Evolutionary conservation across 2,329 filamentous ascomycete genomes (phyloP), one percentile per base, ranked within the genome.

Genomic region (Fusarium sp.): DNA sequence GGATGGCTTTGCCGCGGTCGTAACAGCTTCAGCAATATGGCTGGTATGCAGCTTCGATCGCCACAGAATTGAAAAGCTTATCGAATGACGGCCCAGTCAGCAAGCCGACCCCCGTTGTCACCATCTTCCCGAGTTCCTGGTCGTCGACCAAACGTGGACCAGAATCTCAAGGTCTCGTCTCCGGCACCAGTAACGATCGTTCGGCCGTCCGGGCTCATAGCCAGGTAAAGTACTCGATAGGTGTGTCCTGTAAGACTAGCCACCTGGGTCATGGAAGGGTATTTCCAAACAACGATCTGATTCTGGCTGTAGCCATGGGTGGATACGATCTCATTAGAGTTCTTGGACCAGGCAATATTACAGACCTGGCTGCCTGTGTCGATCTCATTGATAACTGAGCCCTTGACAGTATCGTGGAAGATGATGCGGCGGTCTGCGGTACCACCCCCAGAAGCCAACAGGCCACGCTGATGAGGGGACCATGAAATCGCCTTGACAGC

Each of bases 261-360:
- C 9, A 99, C 93, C 74, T 98, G 95, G 44, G 92, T 92, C 95
- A 99, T 98, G 66, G 90, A 93, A 2, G 95, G 95, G 72, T 99
- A 99, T 73, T 99, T 99, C 95, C 95, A 99, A 51, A 99, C 92
- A 33, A 98, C 94, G 69, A 99, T 97, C 76, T 98, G 95, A 74
- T 99, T 97, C 73, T 99, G 95, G 67, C 90, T 94, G 79, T 97
- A 99, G 7, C 95, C 95, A 72, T 99, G 95, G 1, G 95, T 99
- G 46, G 90, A 94, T 50, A 99, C 94, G 54, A 99, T 93, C 76
- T 99, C 95, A 73, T 97, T 97, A 8, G 92, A 97, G 75, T 97
- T 97, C 72, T 96, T 96, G 15, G 90, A 95, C 93, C 96, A 99
- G 4, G 93, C 91, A 38, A 99, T 82, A 72, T 99, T 99, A 79